Evolutionary conservation across 179 eudicot genomes (phyloP).

Genomic region (Nepenthes alata): DNA sequence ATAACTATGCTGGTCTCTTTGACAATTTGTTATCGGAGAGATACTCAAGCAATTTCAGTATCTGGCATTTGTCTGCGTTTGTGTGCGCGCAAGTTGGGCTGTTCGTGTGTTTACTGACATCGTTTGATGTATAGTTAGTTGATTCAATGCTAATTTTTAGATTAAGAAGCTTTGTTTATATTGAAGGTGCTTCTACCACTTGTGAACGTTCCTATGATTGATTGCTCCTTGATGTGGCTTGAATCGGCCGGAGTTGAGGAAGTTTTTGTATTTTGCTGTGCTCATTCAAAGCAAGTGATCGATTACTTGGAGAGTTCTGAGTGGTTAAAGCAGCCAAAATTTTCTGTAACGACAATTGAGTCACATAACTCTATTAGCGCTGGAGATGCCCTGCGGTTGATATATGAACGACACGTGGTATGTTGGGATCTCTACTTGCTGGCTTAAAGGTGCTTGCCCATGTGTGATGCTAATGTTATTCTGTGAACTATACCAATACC

Average conservation of each 20-base stretch:
- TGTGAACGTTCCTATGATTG: slow-evolving; percentile 84
- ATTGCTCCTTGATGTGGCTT: slow-evolving; percentile 89
- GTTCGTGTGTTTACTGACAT: not conserved
- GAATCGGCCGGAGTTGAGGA: slow-evolving; percentile 91
- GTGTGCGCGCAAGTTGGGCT: no score
- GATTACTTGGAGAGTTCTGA: slow-evolving; percentile 59
- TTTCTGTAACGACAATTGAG: slow-evolving; percentile 66
- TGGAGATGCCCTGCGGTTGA: slow-evolving; percentile 87
- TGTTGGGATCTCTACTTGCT: slow-evolving; percentile 4
- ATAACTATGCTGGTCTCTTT: no score
- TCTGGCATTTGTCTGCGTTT: no score
- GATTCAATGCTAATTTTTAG: not conserved
- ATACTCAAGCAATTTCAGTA: no score
- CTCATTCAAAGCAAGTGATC: slow-evolving; percentile 90
- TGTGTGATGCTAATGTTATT: no score
- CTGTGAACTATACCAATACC: no score
- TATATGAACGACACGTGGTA: slow-evolving; percentile 85
- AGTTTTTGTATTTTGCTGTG: slow-evolving; percentile 86
- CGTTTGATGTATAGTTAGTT: not conserved
- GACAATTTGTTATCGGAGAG: no score
- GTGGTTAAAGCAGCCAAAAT: slow-evolving; percentile 72
- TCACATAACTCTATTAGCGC: slow-evolving; percentile 70
- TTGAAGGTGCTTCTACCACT: slow-evolving; percentile 79
- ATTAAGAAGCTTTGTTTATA: not conserved
- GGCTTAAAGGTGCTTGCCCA: no score